Conservation (phyloP, 768 basidiomycete genomes). For the Russula earlei region DNA sequence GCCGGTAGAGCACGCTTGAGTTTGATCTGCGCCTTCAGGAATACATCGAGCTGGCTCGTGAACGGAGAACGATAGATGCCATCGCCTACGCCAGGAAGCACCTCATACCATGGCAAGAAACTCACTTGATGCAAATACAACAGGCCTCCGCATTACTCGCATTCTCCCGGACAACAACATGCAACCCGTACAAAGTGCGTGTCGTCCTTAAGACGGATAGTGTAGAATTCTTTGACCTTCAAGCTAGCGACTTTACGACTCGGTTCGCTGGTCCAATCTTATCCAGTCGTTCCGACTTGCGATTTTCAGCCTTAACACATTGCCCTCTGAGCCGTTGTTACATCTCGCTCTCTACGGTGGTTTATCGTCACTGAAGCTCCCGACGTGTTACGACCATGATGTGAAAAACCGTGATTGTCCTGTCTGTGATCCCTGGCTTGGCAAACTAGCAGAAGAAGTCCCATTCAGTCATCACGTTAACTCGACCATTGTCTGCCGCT, state of each 20-base stretch:
- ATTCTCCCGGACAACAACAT: constrained; percentile 58
- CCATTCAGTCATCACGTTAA: constrained; percentile 92
- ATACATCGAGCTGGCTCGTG: constrained; percentile 84
- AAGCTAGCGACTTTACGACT: constrained; percentile 72
- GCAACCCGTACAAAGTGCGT: constrained; percentile 56
- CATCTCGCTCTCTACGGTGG: constrained; percentile 87
- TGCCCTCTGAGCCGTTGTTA: constrained; percentile 81
- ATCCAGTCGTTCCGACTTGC: constrained; percentile 74
- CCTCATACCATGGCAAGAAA: constrained; percentile 72
- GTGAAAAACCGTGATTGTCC: constrained; percentile 83
- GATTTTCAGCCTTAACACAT: constrained; percentile 77
- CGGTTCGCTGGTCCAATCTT: constrained; percentile 64
- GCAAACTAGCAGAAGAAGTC: constrained; percentile 72
- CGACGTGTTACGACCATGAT: constrained; percentile 60
- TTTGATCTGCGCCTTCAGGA: constrained; percentile 94
- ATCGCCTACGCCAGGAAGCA: constrained; percentile 80
- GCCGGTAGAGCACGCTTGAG: constrained; percentile 80
- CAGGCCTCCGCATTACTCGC: constrained; percentile 72
- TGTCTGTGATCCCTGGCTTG: constrained; percentile 72
- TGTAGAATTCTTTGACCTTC: not conserved
- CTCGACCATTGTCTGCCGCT: constrained; percentile 87
- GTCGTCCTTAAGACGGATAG: not conserved
- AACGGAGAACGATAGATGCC: constrained; percentile 57
- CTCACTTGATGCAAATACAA: constrained; percentile 67
- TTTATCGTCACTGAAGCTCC: constrained; percentile 81